These are phyloP conservation scores for Calonectria crousiana DNA, from an alignment of 2,329 filamentous ascomycete genomes.

Conservation along the genomic window DNA sequence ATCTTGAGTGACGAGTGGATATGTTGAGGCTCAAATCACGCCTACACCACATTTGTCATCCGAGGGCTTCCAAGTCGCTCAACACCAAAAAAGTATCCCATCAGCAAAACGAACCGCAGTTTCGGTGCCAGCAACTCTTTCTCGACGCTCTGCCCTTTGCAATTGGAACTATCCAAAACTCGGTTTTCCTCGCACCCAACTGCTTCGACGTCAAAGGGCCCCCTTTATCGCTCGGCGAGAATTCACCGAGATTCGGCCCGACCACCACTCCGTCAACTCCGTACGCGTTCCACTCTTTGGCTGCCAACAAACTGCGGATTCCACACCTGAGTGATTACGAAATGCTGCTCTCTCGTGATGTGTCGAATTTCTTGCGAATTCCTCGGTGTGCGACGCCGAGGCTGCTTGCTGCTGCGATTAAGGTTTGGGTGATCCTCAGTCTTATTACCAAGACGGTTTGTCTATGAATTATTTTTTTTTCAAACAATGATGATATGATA, in stretches of 20 bases:
- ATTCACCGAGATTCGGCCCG: constrained; percentile 34
- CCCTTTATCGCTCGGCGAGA: constrained; percentile 13
- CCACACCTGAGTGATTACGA: constrained; percentile 19
- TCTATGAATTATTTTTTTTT: background rate
- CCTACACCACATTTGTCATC: background rate
- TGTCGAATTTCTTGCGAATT: background rate
- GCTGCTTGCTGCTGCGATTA: background rate
- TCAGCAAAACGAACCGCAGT: background rate
- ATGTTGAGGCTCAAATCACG: constrained; percentile 24
- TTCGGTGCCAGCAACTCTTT: too few relatives aligned
- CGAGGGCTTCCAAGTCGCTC: background rate
- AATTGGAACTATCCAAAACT: background rate
- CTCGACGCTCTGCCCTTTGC: background rate
- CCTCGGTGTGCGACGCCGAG: background rate
- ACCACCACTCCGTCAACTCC: constrained; percentile 20
- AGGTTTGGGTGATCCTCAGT: background rate
- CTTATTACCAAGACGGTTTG: background rate
- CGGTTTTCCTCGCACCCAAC: background rate
- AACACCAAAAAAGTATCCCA: background rate
- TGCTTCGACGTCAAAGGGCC: background rate
- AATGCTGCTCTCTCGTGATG: background rate
- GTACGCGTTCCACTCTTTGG: constrained; percentile 17
- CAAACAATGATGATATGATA: background rate
- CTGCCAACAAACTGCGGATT: constrained; percentile 4
- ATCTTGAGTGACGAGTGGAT: constrained; percentile 13